Evolutionary conservation across 352 stramenopile species (phyloP), one percentile per base, ranked within the genome.

Genomic region (Globisporangium cylindrosporum): DNA sequence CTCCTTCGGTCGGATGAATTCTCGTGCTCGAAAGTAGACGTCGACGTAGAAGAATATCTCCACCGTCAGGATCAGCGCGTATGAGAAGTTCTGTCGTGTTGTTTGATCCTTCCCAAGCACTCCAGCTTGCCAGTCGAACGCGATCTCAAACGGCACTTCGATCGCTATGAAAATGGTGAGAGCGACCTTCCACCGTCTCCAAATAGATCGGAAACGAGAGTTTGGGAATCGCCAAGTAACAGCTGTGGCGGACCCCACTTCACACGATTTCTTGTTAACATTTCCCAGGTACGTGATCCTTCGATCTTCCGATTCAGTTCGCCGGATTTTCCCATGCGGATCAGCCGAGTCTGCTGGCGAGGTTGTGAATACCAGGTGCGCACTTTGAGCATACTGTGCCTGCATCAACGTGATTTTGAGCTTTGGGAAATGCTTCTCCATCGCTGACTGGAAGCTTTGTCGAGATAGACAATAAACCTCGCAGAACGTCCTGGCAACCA

Each of bases 31-130:
- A 20, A 75, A 66, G 38, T 73, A 75, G 12, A 68, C 57, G 27
- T 73, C 67, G 29, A 73, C 41, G 14, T 73, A 70, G 59, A 73
- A 73, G 56, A 75, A 73, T n/a, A 69, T 4, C 29, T 75, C 70
- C 14, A 69, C 53, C 15, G 46, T 8, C 4, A 73, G 29, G 46
- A 46, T 61, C 15, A 69, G 9, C 4, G 49, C 18, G 34, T 71
- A 73, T n/a, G 15, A 18, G 0, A 38, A 20, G 5, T 57, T 32
- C 34, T 62, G 27, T 29, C 55, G 49, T n/a, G n/a, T 8, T 3
- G 18, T 25, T n/a, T 27, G 12, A 20, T 22, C 1, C 34, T 27
- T 20, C n/a, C 49, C 32, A 27, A 67, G 62, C 34, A 67, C 53
- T n/a, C 62, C 34, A 24, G 38, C 24, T 20, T 55, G 56, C 61